These are phyloP conservation scores for Suillus paluster DNA, from an alignment of 768 basidiomycete genomes.

Conservation along the genomic window DNA sequence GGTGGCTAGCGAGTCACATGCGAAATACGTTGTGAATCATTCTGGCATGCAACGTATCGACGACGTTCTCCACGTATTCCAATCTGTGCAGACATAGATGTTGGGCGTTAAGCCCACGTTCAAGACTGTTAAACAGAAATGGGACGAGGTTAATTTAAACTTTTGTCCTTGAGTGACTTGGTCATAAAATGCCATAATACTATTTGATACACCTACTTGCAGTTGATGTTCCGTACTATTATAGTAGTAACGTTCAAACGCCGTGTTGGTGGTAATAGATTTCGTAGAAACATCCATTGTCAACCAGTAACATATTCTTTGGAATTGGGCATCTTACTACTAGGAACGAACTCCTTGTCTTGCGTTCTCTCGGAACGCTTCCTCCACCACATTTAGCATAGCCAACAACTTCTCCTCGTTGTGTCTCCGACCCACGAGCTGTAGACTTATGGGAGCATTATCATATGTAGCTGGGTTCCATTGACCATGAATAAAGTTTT, in stretches of 20 bases:
- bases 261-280: neutral
- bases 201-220: too few species aligned
- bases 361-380: conserved; percentile 14
- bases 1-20: too few species aligned
- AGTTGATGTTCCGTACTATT: too few species aligned
- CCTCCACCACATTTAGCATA: conserved; percentile 46
- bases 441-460: conserved; percentile 49
- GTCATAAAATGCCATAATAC: neutral
- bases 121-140: neutral
- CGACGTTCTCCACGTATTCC: neutral
- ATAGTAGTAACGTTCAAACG: neutral
- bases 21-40: neutral
- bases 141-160: too few species aligned
- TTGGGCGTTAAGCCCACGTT: neutral
- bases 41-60: neutral
- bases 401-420: conserved; percentile 55
- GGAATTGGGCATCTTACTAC: neutral
- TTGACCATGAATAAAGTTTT: conserved; percentile 40
- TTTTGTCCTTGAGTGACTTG: neutral
- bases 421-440: conserved; percentile 54
- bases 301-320: neutral
- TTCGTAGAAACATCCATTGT: neutral
- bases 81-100: neutral
- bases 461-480: conserved; percentile 48
- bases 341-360: neutral